Evolutionary conservation across 352 stramenopile genomes (phyloP), one percentile per base, ranked within the genome.

Genomic region (Aphanomyces astaci): DNA sequence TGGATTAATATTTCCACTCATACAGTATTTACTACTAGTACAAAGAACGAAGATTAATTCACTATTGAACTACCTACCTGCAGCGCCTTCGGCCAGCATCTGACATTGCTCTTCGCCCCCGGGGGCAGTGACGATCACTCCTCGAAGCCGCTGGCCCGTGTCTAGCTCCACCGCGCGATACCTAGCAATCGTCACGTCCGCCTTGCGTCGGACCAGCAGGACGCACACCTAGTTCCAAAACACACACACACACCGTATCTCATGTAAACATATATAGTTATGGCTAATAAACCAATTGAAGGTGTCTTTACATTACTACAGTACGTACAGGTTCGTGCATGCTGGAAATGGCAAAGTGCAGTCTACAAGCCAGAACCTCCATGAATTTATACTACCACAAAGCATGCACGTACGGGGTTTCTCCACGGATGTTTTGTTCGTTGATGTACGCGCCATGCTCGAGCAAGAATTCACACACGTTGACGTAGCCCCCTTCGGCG

Each of bases 261-360:
- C n/a, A n/a, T n/a, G n/a, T n/a, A n/a, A n/a, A n/a, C n/a, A n/a
- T n/a, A n/a, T n/a, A n/a, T n/a, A n/a, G n/a, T n/a, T n/a, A n/a
- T n/a, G n/a, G n/a, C n/a, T n/a, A n/a, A n/a, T n/a, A n/a, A n/a
- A n/a, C n/a, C n/a, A n/a, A n/a, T n/a, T n/a, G n/a, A n/a, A n/a
- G n/a, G n/a, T n/a, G n/a, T n/a, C n/a, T n/a, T n/a, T n/a, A n/a
- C n/a, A n/a, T n/a, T n/a, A n/a, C n/a, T n/a, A n/a, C n/a, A n/a
- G n/a, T n/a, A n/a, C 52, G 25, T 43, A 60, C 27, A 10, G 27
- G 11, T n/a, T 81, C 70, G 33, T 87, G 82, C 70, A 80, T 81
- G 39, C 84, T 92, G 25, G 84, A 89, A 40, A 91, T 90, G 10
- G 84, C 84, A 72, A 90, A 92, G 57, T 92, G 84, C 5, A 92